These are phyloP conservation scores for Neoconidiobolus thromboides DNA, from an alignment of 371 early-diverging fungal genomes.

Conservation along the genomic window DNA sequence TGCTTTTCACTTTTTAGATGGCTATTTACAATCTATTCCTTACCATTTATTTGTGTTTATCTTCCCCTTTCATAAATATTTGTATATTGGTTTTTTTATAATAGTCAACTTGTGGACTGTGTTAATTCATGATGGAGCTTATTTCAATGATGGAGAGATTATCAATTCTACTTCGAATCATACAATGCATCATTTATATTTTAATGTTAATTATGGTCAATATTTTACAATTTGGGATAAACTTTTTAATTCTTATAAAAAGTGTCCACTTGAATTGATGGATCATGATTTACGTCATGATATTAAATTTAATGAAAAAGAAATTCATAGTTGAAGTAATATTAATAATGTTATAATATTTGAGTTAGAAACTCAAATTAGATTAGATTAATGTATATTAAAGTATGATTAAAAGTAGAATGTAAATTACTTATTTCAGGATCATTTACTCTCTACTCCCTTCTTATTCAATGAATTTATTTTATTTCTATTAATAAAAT, in stretches of 20 bases:
- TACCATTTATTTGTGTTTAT: conserved; percentile 77
- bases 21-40: conserved; percentile 83
- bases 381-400: too few species aligned
- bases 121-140: conserved; percentile 79
- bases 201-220: conserved; percentile 96
- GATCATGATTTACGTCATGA: conserved; percentile 35
- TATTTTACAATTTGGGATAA: conserved; percentile 82
- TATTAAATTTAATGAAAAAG: too few species aligned
- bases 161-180: conserved; percentile 84
- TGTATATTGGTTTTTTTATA: conserved; percentile 64
- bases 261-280: conserved; percentile 46
- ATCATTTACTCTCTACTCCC: too few species aligned
- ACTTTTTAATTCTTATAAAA: conserved; percentile 46
- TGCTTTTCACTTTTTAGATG: conserved; percentile 89
- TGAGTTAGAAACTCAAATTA: too few species aligned
- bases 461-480: too few species aligned
- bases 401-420: too few species aligned
- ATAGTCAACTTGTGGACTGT: conserved; percentile 91
- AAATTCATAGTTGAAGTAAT: too few species aligned
- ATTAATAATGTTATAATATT: too few species aligned
- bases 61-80: conserved; percentile 74
- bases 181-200: conserved; percentile 90
- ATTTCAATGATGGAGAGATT: conserved; percentile 9
- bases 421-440: too few species aligned
- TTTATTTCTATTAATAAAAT: too few species aligned